These are phyloP conservation scores for Trichoderma hamatum DNA, from an alignment of 2,329 filamentous ascomycete genomes.

Conservation along the genomic window DNA sequence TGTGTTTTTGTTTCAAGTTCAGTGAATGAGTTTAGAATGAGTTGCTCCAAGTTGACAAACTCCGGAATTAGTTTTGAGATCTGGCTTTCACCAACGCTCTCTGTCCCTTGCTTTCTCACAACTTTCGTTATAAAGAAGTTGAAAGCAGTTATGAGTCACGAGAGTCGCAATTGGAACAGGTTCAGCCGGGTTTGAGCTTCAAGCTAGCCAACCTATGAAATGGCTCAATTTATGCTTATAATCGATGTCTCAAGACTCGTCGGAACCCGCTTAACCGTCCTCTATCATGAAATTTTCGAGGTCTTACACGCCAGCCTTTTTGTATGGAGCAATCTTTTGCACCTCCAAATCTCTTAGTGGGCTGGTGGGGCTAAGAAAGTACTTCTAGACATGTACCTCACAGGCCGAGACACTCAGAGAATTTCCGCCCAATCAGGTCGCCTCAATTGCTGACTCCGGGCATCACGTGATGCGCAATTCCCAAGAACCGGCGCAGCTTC, in stretches of 20 bases:
- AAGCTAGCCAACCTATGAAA: too few relatives aligned
- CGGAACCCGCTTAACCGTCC: neutral
- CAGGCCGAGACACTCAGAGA: neutral
- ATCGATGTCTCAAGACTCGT: neutral
- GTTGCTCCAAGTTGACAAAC: neutral
- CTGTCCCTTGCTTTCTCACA: neutral
- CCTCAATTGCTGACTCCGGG: constrained; percentile 40
- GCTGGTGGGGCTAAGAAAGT: constrained; percentile 13
- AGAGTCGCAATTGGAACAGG: neutral
- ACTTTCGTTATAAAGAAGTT: neutral
- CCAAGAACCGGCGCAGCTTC: constrained; percentile 12
- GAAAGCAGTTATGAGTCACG: neutral
- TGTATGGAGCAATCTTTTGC: constrained; percentile 18
- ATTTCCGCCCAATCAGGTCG: constrained; percentile 37
- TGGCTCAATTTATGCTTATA: neutral
- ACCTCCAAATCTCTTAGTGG: constrained; percentile 7
- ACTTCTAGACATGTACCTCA: neutral
- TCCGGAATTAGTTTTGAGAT: neutral
- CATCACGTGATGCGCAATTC: constrained; percentile 40
- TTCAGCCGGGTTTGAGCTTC: neutral
- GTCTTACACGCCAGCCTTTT: constrained; percentile 2
- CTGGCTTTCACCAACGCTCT: neutral
- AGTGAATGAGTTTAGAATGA: neutral
- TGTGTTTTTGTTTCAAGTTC: neutral
- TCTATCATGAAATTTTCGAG: neutral